A percentile compares a stretch with the other conserved stretches of the same genome.
Conservation (phyloP, 805 yeast species). For the Saturnispora hagleri region DNA sequence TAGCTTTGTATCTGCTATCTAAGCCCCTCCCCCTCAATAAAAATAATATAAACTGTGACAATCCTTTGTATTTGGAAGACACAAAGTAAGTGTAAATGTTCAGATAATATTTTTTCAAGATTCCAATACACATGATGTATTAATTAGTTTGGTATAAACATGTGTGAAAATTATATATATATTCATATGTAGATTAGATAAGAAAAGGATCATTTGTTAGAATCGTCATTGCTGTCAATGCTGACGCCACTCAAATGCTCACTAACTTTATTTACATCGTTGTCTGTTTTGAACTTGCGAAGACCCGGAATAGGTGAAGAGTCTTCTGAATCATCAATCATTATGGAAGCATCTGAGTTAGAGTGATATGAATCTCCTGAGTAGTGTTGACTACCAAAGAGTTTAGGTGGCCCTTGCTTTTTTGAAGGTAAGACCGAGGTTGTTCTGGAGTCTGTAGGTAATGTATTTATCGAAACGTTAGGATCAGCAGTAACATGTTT, state of each 20-base stretch:
- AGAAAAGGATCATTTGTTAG: not conserved
- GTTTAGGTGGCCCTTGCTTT: not conserved
- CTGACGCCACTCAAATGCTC: slow-evolving; percentile 2
- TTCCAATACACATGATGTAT: not conserved
- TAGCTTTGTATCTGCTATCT: too few relatives aligned
- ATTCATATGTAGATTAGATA: not conserved
- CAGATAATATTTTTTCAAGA: not conserved
- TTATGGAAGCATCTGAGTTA: not conserved
- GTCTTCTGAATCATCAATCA: not conserved
- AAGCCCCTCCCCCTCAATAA: too few relatives aligned
- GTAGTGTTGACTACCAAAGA: not conserved
- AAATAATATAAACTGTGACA: too few relatives aligned
- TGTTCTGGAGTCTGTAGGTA: not conserved
- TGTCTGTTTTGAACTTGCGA: not conserved
- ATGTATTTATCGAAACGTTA: not conserved
- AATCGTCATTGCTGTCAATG: not conserved
- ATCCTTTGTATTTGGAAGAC: not conserved
- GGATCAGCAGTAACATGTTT: not conserved
- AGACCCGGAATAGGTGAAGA: not conserved
- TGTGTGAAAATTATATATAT: not conserved
- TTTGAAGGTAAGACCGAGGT: not conserved
- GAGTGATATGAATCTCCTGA: not conserved
- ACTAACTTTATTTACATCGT: slow-evolving; percentile 1
- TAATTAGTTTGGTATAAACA: not conserved
- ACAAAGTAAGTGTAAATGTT: not conserved